phyloP scores from a whole-genome alignment of 2,329 filamentous ascomycete genomes.

The Cercospora janseana region DNA sequence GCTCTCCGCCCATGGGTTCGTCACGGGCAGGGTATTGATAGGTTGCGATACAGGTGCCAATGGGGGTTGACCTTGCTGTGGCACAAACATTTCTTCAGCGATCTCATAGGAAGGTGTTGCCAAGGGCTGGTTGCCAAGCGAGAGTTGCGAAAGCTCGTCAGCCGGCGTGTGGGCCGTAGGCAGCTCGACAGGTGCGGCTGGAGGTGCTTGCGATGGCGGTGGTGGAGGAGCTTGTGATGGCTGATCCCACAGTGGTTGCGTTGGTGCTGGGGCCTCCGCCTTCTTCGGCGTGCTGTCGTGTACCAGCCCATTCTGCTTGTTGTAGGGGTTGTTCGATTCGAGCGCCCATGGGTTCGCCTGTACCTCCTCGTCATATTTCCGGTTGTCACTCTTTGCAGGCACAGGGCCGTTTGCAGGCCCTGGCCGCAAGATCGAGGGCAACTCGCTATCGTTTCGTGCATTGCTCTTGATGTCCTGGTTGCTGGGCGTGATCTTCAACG shows the following conservation, averaged over 20 bases:
- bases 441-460: constrained; percentile 23
- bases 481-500: constrained; percentile 30
- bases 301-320: constrained; percentile 17
- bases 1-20: constrained; percentile 26
- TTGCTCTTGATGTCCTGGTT: constrained; percentile 23
- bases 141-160: constrained; percentile 42
- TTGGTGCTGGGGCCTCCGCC: constrained; percentile 33
- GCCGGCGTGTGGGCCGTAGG: constrained; percentile 44
- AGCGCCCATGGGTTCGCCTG: constrained; percentile 33
- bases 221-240: constrained; percentile 25
- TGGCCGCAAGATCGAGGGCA: constrained; percentile 32
- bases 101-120: constrained; percentile 27
- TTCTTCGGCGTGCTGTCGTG: constrained; percentile 2
- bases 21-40: constrained; percentile 18
- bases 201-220: constrained; percentile 22
- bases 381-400: constrained; percentile 19
- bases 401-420: constrained; percentile 25
- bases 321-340: constrained; percentile 29
- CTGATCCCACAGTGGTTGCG: constrained; percentile 42
- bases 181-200: constrained; percentile 40
- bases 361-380: constrained; percentile 28
- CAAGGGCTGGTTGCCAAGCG: constrained; percentile 32
- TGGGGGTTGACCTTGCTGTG: constrained; percentile 29
- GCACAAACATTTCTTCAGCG: constrained; percentile 30
- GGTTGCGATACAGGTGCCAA: constrained; percentile 28